These are phyloP conservation scores for Phaffia rhodozyma DNA, from an alignment of 1,284 basidiomycete species.

Conservation along the genomic window DNA sequence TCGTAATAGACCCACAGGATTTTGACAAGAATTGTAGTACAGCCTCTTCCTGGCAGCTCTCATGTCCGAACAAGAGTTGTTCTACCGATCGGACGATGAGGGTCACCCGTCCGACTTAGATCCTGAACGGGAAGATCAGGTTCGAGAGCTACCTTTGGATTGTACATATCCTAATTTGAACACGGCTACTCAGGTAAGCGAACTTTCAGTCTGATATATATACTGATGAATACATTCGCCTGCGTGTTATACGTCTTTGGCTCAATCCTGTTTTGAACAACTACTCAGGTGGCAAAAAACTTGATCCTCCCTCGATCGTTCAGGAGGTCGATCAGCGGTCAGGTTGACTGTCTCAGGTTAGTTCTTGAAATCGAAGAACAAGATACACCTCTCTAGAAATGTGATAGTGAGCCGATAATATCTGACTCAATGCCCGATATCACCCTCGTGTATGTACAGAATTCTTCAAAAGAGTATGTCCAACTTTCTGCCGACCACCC, in stretches of 20 bases:
- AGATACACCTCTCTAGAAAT: too few species aligned
- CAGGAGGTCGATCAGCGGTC: constrained; percentile 27
- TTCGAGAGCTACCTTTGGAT: too few species aligned
- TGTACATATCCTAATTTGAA: constrained; percentile 23
- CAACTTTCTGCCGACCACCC: not conserved
- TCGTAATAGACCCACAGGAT: too few species aligned
- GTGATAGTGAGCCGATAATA: not conserved
- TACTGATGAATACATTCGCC: not conserved
- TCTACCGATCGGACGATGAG: too few species aligned
- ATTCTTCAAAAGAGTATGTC: constrained; percentile 30
- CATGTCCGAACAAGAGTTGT: too few species aligned
- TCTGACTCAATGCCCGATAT: not conserved
- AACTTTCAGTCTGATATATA: not conserved
- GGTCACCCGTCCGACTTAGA: too few species aligned
- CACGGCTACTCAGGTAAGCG: constrained; percentile 20
- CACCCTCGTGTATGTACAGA: constrained; percentile 19
- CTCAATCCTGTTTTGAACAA: not conserved
- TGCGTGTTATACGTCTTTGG: not conserved
- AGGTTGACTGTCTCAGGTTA: constrained; percentile 26
- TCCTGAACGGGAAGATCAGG: too few species aligned
- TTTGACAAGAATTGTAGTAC: too few species aligned
- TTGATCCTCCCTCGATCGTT: constrained; percentile 22
- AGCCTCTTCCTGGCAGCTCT: too few species aligned
- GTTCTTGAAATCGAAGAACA: not conserved
- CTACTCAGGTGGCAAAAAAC: constrained; percentile 16